Percentiles rank a stretch among this genome's conserved stretches.
These are phyloP conservation scores for Leucocoprinus birnbaumii DNA, from an alignment of 768 basidiomycete genomes.

Conservation along the genomic window DNA sequence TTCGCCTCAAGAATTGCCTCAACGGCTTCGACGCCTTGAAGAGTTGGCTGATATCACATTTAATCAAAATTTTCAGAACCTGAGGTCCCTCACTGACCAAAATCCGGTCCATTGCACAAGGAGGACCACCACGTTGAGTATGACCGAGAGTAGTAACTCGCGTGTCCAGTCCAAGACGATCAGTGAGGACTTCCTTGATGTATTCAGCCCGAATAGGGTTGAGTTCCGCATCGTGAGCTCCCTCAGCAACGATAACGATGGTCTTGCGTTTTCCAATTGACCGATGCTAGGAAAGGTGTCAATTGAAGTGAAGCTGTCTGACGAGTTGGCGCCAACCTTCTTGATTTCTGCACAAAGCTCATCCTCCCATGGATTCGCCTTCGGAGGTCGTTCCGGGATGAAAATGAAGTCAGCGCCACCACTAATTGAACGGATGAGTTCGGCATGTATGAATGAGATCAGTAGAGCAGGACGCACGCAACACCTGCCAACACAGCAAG, in stretches of 20 bases:
- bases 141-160: slow-evolving; percentile 97
- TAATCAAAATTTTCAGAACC: background rate
- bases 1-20: slow-evolving; percentile 82
- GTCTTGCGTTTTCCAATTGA: slow-evolving; percentile 93
- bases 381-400: slow-evolving; percentile 92
- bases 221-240: slow-evolving; percentile 83
- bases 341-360: slow-evolving; percentile 86
- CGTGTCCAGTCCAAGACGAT: slow-evolving; percentile 89
- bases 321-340: slow-evolving; percentile 45
- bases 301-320: background rate
- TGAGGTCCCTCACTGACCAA: slow-evolving; percentile 51
- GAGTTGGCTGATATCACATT: slow-evolving; percentile 62
- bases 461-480: slow-evolving; percentile 45
- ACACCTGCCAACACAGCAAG: slow-evolving; percentile 91
- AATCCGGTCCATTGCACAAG: slow-evolving; percentile 91
- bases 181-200: slow-evolving; percentile 85
- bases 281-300: slow-evolving; percentile 65
- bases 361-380: slow-evolving; percentile 79
- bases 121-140: slow-evolving; percentile 92
- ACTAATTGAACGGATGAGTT: slow-evolving; percentile 30
- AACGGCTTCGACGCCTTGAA: slow-evolving; percentile 96
- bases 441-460: background rate
- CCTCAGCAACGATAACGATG: slow-evolving; percentile 97
- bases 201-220: slow-evolving; percentile 92
- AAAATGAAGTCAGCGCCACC: slow-evolving; percentile 96